Evolutionary conservation across 225 moss, liverwort and hornwort species (phyloP).

Genomic region (Sphagnum contortum): DNA sequence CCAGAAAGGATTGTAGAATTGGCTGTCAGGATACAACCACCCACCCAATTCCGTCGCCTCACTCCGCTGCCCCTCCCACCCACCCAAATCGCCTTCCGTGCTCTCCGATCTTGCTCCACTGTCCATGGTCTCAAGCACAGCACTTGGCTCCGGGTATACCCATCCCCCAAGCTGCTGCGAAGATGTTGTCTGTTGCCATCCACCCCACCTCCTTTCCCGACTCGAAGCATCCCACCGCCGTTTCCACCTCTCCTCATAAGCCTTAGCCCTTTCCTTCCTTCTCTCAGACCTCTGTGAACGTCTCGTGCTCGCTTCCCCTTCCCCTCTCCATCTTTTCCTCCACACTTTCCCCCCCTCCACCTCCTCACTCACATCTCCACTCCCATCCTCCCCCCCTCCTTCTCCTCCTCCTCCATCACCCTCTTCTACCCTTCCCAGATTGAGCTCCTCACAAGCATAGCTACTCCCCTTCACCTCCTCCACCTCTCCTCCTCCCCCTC

Average conservation of each 20-base stretch:
- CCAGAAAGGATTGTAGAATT: slow-evolving; percentile 14
- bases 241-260: slow-evolving; percentile 39
- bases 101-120: slow-evolving; percentile 21
- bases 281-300: slow-evolving; percentile 9
- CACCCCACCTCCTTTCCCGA: slow-evolving; percentile 19
- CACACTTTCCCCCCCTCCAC: no score
- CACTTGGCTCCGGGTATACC: slow-evolving; percentile 12
- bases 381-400: no score
- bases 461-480: no score
- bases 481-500: no score
- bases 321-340: no score
- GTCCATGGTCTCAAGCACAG: slow-evolving; percentile 19
- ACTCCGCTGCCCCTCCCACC: slow-evolving; percentile 40
- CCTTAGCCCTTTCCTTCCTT: slow-evolving; percentile 28
- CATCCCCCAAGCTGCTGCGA: slow-evolving; percentile 32
- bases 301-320: no score
- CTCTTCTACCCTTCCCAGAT: no score
- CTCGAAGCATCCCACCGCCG: slow-evolving; percentile 22
- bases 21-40: slow-evolving; percentile 22
- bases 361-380: no score
- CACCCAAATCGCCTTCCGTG: slow-evolving; percentile 25
- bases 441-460: no score
- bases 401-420: no score
- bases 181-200: slow-evolving; percentile 33
- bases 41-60: slow-evolving; percentile 29